Percentiles rank a stretch among this genome's conserved stretches.
phyloP scores from a whole-genome alignment of 306 rosid species.

The Quercus berberidifolia region DNA sequence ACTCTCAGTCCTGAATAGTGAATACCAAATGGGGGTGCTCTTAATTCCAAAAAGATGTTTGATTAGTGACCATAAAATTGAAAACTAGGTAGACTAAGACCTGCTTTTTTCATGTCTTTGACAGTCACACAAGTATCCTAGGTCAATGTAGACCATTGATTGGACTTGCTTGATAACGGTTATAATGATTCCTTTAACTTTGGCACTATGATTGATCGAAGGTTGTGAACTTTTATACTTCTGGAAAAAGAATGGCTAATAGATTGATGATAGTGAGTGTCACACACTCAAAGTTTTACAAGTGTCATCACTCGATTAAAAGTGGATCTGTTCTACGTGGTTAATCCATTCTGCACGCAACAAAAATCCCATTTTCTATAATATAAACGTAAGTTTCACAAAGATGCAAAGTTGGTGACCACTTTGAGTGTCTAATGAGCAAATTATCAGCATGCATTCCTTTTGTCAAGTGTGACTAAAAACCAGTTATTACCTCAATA shows the following conservation, averaged over 20 bases:
- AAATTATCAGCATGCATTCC: too few relatives aligned
- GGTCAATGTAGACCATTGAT: not conserved
- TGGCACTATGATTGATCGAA: not conserved
- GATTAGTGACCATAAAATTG: not conserved
- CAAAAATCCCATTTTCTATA: too few relatives aligned
- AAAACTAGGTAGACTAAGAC: not conserved
- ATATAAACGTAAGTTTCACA: too few relatives aligned
- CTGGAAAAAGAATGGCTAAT: not conserved
- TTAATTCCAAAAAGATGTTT: not conserved
- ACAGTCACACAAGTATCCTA: not conserved
- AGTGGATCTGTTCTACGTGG: not conserved
- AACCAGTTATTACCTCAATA: too few relatives aligned
- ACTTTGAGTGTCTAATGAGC: too few relatives aligned
- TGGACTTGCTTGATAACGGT: not conserved
- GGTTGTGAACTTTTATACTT: not conserved
- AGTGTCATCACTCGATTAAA: not conserved
- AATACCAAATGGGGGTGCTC: not conserved
- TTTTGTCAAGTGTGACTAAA: too few relatives aligned
- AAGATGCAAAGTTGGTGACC: too few relatives aligned
- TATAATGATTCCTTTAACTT: not conserved
- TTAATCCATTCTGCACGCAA: too few relatives aligned
- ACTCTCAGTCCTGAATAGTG: too few relatives aligned
- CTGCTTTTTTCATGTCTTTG: not conserved
- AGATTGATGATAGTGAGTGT: not conserved
- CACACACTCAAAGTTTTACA: not conserved